These are phyloP conservation scores for Aspergillus jensenii DNA, from an alignment of 2,329 filamentous ascomycete species.

Conservation along the genomic window DNA sequence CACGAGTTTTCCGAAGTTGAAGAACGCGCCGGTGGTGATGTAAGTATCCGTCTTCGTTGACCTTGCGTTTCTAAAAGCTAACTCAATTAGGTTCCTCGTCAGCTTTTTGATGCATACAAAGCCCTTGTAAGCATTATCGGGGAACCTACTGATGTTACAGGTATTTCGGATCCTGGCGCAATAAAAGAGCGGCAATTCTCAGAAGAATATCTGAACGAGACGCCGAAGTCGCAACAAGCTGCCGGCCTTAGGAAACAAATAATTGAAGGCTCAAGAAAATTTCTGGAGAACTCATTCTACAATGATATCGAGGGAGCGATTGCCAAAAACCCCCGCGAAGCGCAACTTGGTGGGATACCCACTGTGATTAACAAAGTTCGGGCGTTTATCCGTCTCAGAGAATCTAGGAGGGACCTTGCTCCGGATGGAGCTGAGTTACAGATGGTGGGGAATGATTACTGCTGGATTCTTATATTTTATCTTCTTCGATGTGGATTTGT, in stretches of 20 bases:
- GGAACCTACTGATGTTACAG: conserved; percentile 65
- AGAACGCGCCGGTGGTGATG: conserved; percentile 64
- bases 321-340: conserved; percentile 80
- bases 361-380: conserved; percentile 87
- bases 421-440: conserved; percentile 79
- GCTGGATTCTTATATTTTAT: conserved; percentile 94
- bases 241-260: conserved; percentile 75
- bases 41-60: conserved; percentile 32
- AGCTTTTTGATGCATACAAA: conserved; percentile 79
- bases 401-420: conserved; percentile 77
- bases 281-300: conserved; percentile 79
- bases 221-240: conserved; percentile 62
- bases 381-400: conserved; percentile 82
- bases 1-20: conserved; percentile 75
- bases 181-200: conserved; percentile 76
- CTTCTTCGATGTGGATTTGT: conserved; percentile 82
- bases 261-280: conserved; percentile 73
- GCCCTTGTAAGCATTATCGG: conserved; percentile 76
- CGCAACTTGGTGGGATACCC: conserved; percentile 84
- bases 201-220: conserved; percentile 73
- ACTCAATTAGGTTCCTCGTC: conserved; percentile 60
- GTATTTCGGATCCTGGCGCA: conserved; percentile 60
- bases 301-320: conserved; percentile 74
- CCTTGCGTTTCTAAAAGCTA: conserved; percentile 13
- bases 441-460: conserved; percentile 75